Evolutionary conservation across 2,329 filamentous ascomycete genomes (phyloP), one percentile per base, ranked within the genome.

Genomic region (Elsinoe ampelina): DNA sequence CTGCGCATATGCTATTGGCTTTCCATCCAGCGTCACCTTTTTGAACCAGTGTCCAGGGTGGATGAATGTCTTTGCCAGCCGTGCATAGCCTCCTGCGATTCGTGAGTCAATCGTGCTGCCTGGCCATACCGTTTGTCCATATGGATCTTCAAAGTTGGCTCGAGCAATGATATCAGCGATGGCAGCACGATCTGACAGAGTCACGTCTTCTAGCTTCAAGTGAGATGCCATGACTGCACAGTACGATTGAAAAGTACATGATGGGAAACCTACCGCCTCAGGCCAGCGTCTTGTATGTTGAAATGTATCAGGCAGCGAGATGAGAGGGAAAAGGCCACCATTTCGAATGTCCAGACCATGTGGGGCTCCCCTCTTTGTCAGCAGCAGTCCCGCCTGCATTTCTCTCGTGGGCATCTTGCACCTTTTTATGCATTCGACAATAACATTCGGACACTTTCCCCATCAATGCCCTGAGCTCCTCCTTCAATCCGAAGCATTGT

Each of bases 171-270:
- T 39, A 4, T 52, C 48, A 3, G 48, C 48, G 20, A 52, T 52
- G 15, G 48, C 48, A 11, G 10, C 32, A 20, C 48, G 32, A n/a
- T 52, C 48, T 10, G 48, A 26, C 13, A 52, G 34, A 5, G 26
- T 52, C n/a, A 52, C 34, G 19, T 52, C 32, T 35, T 52, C 48
- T 7, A 52, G 34, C 48, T 39, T 52, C 32, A 52, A 38, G 10
- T 11, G 17, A 15, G 19, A 45, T 12, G 12, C 20, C 41, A 45
- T 45, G 41, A 45, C 41, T 26, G 17, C 20, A 45, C 41, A 45
- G 20, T 15, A 26, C n/a, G 13, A 11, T 11, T 2, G 13, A 15
- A 11, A 45, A 26, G 20, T 17, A 26, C 12, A 12, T 12, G 10
- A 45, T 45, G 2, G 10, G 10, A 7, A 30, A 26, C 41, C 41